Base-by-base conservation (phyloP, 345 rosid genomes). In the Jatropha curcas region DNA sequence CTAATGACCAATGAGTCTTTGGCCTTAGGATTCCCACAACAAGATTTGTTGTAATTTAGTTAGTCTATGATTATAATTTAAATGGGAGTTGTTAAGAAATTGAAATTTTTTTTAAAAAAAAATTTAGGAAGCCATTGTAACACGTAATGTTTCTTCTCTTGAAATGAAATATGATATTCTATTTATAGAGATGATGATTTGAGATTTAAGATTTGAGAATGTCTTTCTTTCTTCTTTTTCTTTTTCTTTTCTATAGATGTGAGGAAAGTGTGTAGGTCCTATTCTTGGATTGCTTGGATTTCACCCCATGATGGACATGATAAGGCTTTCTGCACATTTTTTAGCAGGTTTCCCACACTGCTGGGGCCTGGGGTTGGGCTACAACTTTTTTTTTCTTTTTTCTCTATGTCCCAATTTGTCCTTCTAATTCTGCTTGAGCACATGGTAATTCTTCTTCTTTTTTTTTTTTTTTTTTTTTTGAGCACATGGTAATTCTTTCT, bases 261-360 rank as follows among this genome's bases (percentile, higher is more conserved):
- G 8, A 37, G 25, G 51, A 39, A 50, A 51, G 39, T 13, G 43
- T 33, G 68, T 41, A 33, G 76, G 85, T 82, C 43, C 74, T 82
- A 82, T 4, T 41, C 11, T 33, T 35, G 80, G 88, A 88, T 84
- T 85, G 89, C 97, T 86, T 85, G 94, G 91, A 74, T 86, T 89
- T 91, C 92, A 88, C 82, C 89, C 76, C 88, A 84, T 77, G 80
- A 74, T 82, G 53, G 68, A 68, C 71, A 51, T 72, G 71, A 72
- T 28, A 71, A 59, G 4, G 35, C 27, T 31, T n/a, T 8, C 24
- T 10, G 39, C 22, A 48, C 3, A 27, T 7, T 25, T 24, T 35
- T 65, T 43, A 34, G 4, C 43, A 34, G 43, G 24, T 31, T 60
- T 60, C 41, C 41, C 64, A 33, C 24, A 33, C 39, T 27, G 20